phyloP scores from a whole-genome alignment of 2,329 filamentous ascomycete genomes.

The Phoma herbarum region DNA sequence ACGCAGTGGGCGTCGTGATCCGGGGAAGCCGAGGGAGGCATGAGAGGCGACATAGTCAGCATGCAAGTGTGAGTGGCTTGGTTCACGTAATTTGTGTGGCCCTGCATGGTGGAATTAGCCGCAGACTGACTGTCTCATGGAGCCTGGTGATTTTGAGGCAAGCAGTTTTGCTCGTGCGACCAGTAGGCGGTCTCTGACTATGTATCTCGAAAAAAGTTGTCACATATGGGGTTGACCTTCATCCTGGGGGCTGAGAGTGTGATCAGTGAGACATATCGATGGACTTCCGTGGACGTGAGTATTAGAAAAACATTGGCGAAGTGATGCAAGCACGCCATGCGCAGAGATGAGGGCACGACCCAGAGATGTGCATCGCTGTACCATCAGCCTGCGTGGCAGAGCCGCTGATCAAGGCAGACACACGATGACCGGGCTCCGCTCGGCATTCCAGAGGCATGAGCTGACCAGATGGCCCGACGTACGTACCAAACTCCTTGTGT shows the following conservation, averaged over 20 bases:
- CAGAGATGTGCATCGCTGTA: not conserved
- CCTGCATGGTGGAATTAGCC: not conserved
- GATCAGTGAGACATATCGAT: not conserved
- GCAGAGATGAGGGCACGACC: not conserved
- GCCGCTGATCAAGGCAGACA: not conserved
- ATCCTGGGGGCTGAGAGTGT: not conserved
- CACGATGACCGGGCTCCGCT: not conserved
- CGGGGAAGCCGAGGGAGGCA: not conserved
- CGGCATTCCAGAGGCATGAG: not conserved
- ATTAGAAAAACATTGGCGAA: not conserved
- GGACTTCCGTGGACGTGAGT: not conserved
- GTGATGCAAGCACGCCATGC: not conserved
- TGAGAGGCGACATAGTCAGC: not conserved
- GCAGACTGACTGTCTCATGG: not conserved
- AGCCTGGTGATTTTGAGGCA: not conserved
- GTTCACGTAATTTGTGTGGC: not conserved
- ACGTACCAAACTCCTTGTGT: not conserved
- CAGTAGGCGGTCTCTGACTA: not conserved
- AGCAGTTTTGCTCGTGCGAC: not conserved
- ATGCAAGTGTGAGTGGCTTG: not conserved
- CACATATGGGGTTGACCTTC: not conserved
- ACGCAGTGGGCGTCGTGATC: not conserved
- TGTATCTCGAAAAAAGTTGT: not conserved
- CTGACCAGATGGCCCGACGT: not conserved
- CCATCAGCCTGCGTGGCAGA: not conserved